Base-by-base conservation (phyloP, 192 early-diverging fungal species). In the Kickxella alabastrina region DNA sequence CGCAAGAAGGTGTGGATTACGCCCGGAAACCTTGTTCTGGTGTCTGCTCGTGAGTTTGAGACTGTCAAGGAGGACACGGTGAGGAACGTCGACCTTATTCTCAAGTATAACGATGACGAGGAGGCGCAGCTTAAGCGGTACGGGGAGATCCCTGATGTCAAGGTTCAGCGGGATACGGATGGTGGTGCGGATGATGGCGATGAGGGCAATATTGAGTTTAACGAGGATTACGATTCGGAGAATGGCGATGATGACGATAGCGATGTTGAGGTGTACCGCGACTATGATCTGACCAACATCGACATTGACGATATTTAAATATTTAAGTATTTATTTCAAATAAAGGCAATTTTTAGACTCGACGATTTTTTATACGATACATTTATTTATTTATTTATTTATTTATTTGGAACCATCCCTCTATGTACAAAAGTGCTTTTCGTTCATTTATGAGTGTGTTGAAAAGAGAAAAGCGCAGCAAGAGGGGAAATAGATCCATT, bases 1-100 rank as follows among this genome's bases (percentile, higher is more conserved):
- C 88, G 93, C 65, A 99, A 97, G 77, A 99, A 95, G 82, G 92
- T 89, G 43, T 92, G 91, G 92, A 93, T 95, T 63, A 85, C 82
- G 54, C 83, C 83, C 50, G 95, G 95, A 40, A 93, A 98, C 56
- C 84, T 95, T 37, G 79, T 98, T 5, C 79, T 98, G 34, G 72
- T 98, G 12, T 86, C 87, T 25, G 82, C 94, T 52, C 84, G 92
- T 49, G 95, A 96, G 44, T 98, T 83, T 79, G 87, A 96, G 80
- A 92, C 93, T 66, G 72, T 82, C 41, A 93, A 92, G 78, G 89
- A 49, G 32, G 47, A n/a, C 21, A 19, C 6, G 1, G 32, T 24
- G 10, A 49, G 32, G 34, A 49, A 49, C 34, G 47, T 89, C 43
- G 95, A 98, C 74, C 85, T 99, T 39, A 92, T 99, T 65, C 79